Conservation (phyloP, 805 yeast species). For the Candida nitratophila region DNA sequence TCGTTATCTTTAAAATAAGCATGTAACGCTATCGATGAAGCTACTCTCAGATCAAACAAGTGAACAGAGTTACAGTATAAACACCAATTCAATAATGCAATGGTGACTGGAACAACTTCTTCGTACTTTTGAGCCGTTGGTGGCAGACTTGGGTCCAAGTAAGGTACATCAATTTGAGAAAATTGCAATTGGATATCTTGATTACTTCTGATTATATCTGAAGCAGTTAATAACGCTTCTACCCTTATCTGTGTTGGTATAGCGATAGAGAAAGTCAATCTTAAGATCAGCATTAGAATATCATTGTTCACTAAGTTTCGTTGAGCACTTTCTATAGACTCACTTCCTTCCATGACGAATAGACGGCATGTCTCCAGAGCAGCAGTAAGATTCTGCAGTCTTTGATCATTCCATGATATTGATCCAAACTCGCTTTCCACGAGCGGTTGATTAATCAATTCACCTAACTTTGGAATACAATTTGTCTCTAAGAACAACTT, state of each 20-base stretch:
- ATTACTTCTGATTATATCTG: conserved; percentile 68
- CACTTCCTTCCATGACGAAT: conserved; percentile 69
- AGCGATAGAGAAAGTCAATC: conserved; percentile 59
- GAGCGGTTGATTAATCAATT: conserved; percentile 56
- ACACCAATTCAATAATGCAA: conserved; percentile 79
- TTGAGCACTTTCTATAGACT: conserved; percentile 57
- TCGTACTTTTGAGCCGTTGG: conserved; percentile 23
- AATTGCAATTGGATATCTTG: conserved; percentile 61
- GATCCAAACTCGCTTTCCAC: conserved; percentile 31
- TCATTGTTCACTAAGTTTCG: conserved; percentile 50
- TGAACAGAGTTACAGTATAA: conserved; percentile 76
- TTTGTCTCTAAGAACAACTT: conserved; percentile 81
- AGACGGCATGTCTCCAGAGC: conserved; percentile 66
- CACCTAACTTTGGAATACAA: conserved; percentile 59
- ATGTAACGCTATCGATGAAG: conserved; percentile 57
- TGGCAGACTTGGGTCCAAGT: conserved; percentile 58
- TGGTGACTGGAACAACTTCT: conserved; percentile 55
- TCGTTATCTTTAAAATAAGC: conserved; percentile 62
- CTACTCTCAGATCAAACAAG: conserved; percentile 71
- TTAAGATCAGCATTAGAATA: conserved; percentile 56
- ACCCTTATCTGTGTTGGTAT: conserved; percentile 65
- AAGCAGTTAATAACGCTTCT: conserved; percentile 63
- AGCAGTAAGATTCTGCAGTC: conserved; percentile 56
- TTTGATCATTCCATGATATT: conserved; percentile 72
- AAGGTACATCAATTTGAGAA: conserved; percentile 85